A percentile compares a stretch with the other conserved stretches of the same genome.
These are phyloP conservation scores for Gomphus bonarii DNA, from an alignment of 1,284 basidiomycete genomes.

Conservation along the genomic window DNA sequence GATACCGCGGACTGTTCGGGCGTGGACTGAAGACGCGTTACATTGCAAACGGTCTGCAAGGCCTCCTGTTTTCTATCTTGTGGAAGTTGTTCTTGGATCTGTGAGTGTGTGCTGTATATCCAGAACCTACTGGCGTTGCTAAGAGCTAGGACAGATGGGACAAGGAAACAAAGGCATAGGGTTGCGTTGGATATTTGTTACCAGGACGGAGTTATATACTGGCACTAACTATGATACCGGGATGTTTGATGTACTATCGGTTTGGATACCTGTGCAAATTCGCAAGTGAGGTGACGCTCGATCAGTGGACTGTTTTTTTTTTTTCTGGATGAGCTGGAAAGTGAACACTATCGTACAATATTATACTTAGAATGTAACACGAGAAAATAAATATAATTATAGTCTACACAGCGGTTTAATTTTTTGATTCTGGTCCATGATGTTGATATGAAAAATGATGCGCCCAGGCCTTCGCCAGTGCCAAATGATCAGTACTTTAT, in stretches of 20 bases:
- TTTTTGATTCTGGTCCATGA: too few species aligned
- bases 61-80: conserved; percentile 74
- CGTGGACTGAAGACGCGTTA: conserved; percentile 78
- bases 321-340: too few species aligned
- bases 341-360: too few species aligned
- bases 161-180: conserved; percentile 21
- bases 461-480: too few species aligned
- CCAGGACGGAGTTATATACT: background rate
- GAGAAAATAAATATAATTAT: too few species aligned
- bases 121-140: background rate
- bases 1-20: conserved; percentile 59
- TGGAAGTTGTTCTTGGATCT: conserved; percentile 82
- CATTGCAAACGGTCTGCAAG: conserved; percentile 77
- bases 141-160: conserved; percentile 24
- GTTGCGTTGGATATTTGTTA: background rate
- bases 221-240: background rate
- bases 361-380: too few species aligned
- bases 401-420: too few species aligned
- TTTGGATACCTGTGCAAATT: too few species aligned
- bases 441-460: too few species aligned
- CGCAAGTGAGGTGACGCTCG: too few species aligned
- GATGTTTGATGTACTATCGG: background rate
- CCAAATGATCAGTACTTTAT: too few species aligned
- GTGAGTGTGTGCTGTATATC: conserved; percentile 34
- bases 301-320: too few species aligned